Evolutionary conservation across 2,329 filamentous ascomycete species (phyloP), one percentile per base, ranked within the genome.

Genomic region (Hymenoscyphus infarciens): DNA sequence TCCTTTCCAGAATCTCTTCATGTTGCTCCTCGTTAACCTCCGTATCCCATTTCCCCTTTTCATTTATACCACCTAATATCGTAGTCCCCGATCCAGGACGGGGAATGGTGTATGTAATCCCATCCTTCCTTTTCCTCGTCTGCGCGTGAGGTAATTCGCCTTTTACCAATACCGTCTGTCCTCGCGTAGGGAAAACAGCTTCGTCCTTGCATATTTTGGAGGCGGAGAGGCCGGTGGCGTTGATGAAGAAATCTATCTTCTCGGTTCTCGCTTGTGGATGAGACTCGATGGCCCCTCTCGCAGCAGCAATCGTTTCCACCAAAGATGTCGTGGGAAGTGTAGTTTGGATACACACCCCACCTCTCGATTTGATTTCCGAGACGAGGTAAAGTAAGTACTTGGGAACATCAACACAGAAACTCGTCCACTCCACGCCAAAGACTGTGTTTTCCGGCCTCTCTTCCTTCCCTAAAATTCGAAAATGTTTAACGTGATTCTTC

Each of bases 151-250:
- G 35, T 4, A 38, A 5, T 65, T 77, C 74, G 13, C 79, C 77
- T 57, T 74, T 75, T 1, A 81, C 79, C 1, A 80, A 69, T 1
- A 81, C 72, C 0, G 79, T 81, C 63, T 81, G 79, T 5, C 79
- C 80, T n/a, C 77, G 70, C 42, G 80, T 75, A 0, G 79, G 78
- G 63, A 74, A 76, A 60, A 81, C 68, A 54, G 67, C 64, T 0
- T 67, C 61, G 63, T 78, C 75, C 0, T 67, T 67, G 15, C 76
- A 75, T 8, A 82, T 70, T 29, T 67, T 66, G 31, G 63, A 62
- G 1, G 79, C 78, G 2, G 71, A 72, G 2, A 82, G 68, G 8
- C 79, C 80, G 0, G 75, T 77, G 33, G 75, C 76, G 62, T 81
- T 81, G 31, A 81, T 68, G 52, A 78, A 75, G 0, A 73, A 70